phyloP scores from a whole-genome alignment of 1,284 basidiomycete genomes.

The Quambalaria eucalypti region DNA sequence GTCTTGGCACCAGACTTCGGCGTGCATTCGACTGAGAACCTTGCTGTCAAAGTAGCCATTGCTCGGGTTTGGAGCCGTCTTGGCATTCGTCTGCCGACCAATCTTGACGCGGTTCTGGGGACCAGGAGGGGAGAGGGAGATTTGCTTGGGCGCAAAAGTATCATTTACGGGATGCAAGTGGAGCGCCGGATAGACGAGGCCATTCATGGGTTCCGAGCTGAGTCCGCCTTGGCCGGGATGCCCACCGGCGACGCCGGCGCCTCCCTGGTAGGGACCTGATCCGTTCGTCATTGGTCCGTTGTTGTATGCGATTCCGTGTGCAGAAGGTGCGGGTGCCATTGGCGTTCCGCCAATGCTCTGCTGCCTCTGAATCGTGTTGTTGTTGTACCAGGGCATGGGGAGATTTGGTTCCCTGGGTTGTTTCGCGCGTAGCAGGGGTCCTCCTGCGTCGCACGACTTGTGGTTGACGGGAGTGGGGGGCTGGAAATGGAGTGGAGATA shows the following conservation, averaged over 20 bases:
- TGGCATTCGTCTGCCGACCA: constrained; percentile 93
- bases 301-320: neutral
- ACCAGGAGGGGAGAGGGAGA: constrained; percentile 62
- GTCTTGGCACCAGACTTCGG: constrained; percentile 91
- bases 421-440: too few species aligned
- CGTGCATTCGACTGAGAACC: constrained; percentile 87
- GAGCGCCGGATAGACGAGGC: constrained; percentile 39
- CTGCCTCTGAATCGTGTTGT: constrained; percentile 1
- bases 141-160: constrained; percentile 91
- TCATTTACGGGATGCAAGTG: constrained; percentile 85
- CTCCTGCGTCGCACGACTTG: too few species aligned
- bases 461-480: too few species aligned
- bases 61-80: constrained; percentile 84
- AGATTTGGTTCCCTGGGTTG: neutral
- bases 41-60: constrained; percentile 98
- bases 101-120: constrained; percentile 64
- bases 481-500: too few species aligned
- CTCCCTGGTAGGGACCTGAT: neutral
- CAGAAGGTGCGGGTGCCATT: constrained; percentile 1
- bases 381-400: neutral
- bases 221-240: neutral
- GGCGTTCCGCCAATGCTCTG: neutral
- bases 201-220: constrained; percentile 11
- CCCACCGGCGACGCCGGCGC: neutral
- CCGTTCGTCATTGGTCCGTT: neutral